These are phyloP conservation scores for Fusarium dimerum DNA, from an alignment of 2,329 filamentous ascomycete genomes.

Conservation along the genomic window DNA sequence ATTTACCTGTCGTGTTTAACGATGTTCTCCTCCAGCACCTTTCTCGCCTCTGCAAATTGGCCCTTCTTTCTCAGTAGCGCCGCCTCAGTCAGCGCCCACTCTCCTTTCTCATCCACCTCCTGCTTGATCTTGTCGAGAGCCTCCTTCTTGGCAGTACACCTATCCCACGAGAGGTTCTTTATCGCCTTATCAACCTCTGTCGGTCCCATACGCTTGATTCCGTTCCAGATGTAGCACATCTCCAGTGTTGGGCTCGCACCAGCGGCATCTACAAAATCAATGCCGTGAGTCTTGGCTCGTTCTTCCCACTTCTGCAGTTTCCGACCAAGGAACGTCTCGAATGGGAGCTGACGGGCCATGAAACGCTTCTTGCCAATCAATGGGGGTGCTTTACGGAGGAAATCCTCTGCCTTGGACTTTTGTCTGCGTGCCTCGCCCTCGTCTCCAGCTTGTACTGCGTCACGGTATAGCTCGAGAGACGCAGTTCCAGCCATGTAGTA, in stretches of 20 bases:
- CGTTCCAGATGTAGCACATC: constrained; percentile 95
- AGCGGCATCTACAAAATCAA: constrained; percentile 76
- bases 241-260: constrained; percentile 81
- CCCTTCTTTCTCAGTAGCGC: constrained; percentile 66
- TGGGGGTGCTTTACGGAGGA: constrained; percentile 70
- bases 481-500: constrained; percentile 82
- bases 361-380: constrained; percentile 84
- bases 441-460: constrained; percentile 42
- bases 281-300: constrained; percentile 64
- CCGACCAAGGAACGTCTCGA: constrained; percentile 81
- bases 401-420: constrained; percentile 66
- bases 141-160: constrained; percentile 55
- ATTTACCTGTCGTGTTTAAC: constrained; percentile 63
- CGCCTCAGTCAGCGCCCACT: constrained; percentile 66
- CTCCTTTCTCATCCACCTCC: constrained; percentile 61
- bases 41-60: constrained; percentile 64
- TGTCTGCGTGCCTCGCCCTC: constrained; percentile 53
- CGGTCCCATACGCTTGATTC: constrained; percentile 75
- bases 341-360: constrained; percentile 85
- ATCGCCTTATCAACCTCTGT: constrained; percentile 66
- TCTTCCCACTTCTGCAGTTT: constrained; percentile 90
- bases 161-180: constrained; percentile 61
- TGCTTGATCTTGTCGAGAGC: constrained; percentile 48
- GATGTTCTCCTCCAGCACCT: constrained; percentile 64
- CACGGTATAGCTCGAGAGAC: constrained; percentile 80